phyloP scores from a whole-genome alignment of 208 protist species.

The Lotmaria passim region DNA sequence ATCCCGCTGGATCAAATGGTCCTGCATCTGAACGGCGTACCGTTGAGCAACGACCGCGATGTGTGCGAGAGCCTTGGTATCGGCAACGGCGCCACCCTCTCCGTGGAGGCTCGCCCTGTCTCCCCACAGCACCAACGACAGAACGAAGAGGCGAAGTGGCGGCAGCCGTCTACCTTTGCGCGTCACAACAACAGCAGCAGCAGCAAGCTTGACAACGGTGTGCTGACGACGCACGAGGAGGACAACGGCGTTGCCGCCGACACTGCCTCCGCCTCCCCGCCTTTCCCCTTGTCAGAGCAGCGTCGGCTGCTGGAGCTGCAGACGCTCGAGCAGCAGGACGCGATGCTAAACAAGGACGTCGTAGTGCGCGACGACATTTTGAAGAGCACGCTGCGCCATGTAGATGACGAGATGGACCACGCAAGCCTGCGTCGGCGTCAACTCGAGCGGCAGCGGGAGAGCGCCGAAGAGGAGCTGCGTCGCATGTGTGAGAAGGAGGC shows the following conservation, averaged over 20 bases:
- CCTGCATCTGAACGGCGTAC: slow-evolving; percentile 63
- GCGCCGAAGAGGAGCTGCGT: slow-evolving; percentile 42
- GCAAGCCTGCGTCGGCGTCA: slow-evolving; percentile 31
- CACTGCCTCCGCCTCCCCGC: background rate
- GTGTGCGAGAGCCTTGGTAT: slow-evolving; percentile 66
- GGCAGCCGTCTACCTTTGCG: no score
- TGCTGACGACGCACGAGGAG: background rate
- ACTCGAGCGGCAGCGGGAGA: slow-evolving; percentile 41
- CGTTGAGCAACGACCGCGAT: slow-evolving; percentile 48
- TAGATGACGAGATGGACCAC: slow-evolving; percentile 43
- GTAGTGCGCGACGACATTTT: slow-evolving; percentile 36
- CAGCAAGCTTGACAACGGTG: no score
- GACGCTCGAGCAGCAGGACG: slow-evolving; percentile 65
- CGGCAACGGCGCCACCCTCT: slow-evolving; percentile 56
- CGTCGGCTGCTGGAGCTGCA: slow-evolving; percentile 64
- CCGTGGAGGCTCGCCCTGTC: slow-evolving; percentile 36
- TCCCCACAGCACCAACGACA: background rate
- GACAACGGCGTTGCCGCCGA: background rate
- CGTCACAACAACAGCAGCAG: slow-evolving; percentile 1
- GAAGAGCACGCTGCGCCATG: slow-evolving; percentile 36
- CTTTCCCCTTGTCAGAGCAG: slow-evolving; percentile 39
- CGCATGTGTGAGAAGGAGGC: slow-evolving; percentile 39
- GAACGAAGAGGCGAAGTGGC: background rate
- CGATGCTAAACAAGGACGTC: slow-evolving; percentile 37
- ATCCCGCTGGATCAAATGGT: slow-evolving; percentile 51